Evolutionary conservation across 2,329 filamentous ascomycete species (phyloP).

Genomic region (Monilinia vaccinii-corymbosi): DNA sequence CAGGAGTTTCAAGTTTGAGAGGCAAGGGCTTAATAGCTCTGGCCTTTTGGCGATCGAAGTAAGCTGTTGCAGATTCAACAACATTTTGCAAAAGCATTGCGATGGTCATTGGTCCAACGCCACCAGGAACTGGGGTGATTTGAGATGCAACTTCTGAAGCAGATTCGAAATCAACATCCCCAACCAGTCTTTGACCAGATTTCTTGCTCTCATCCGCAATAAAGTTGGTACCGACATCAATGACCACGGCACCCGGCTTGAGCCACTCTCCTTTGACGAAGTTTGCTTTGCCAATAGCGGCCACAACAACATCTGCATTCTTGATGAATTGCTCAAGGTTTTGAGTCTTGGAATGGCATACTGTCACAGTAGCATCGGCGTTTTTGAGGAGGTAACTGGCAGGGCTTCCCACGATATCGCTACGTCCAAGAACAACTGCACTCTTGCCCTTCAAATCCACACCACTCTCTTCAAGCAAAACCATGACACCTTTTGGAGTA

Average conservation of each 20-base stretch:
- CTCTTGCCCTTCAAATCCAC: conserved; percentile 82
- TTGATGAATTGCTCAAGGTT: conserved; percentile 67
- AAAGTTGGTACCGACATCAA: conserved; percentile 97
- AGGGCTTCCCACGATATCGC: conserved; percentile 94
- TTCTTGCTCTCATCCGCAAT: conserved; percentile 83
- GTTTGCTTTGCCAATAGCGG: conserved; percentile 77
- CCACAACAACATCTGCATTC: conserved; percentile 80
- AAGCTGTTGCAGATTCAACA: conserved; percentile 71
- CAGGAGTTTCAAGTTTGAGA: conserved; percentile 66
- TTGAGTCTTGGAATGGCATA: conserved; percentile 85
- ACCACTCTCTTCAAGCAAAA: conserved; percentile 73
- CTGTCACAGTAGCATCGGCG: conserved; percentile 90
- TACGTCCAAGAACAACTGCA: conserved; percentile 87
- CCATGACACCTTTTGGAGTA: conserved; percentile 97
- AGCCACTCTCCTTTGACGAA: conserved; percentile 95
- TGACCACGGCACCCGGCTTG: conserved; percentile 89
- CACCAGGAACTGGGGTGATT: conserved; percentile 93
- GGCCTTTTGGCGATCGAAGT: conserved; percentile 75
- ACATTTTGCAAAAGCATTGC: conserved; percentile 97
- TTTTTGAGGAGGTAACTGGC: conserved; percentile 94
- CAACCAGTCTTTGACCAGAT: conserved; percentile 83
- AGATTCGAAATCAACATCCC: conserved; percentile 87
- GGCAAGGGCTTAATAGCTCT: conserved; percentile 76
- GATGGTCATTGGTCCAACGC: conserved; percentile 97
- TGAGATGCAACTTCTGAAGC: conserved; percentile 78